Evolutionary conservation across 164 flowering plant species (phyloP).

Genomic region (Stephania japonica): DNA sequence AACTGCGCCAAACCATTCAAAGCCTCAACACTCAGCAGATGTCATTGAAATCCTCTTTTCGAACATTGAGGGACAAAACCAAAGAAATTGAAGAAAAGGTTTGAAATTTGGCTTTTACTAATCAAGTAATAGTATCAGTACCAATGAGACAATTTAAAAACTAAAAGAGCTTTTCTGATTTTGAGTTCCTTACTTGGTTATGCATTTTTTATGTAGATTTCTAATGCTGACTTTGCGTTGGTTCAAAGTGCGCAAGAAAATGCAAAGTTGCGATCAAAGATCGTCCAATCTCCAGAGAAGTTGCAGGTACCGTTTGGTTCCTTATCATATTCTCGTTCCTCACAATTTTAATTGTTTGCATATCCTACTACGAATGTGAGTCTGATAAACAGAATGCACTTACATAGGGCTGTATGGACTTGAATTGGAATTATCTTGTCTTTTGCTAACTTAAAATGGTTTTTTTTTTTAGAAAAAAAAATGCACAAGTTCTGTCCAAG

Average conservation of each 20-base stretch:
- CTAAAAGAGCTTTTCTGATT: too few relatives aligned
- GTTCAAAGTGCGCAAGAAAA: conserved; percentile 78
- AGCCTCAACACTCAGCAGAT: conserved; percentile 69
- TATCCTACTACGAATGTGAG: too few relatives aligned
- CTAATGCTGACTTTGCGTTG: conserved; percentile 62
- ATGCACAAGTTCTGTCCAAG: too few relatives aligned
- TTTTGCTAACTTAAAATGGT: too few relatives aligned
- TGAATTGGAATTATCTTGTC: too few relatives aligned
- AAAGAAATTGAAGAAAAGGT: conserved; percentile 75
- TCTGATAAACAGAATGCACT: too few relatives aligned
- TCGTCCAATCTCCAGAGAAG: conserved; percentile 94
- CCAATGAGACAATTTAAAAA: too few relatives aligned
- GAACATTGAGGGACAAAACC: conserved; percentile 54
- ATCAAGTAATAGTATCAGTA: too few relatives aligned
- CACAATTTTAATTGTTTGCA: not conserved
- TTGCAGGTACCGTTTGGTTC: conserved; percentile 48
- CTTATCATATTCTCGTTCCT: not conserved
- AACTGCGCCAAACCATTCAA: conserved; percentile 53
- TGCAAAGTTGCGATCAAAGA: conserved; percentile 65
- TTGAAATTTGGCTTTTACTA: conserved; percentile 7
- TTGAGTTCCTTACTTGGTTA: too few relatives aligned
- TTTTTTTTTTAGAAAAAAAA: too few relatives aligned
- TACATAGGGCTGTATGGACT: too few relatives aligned
- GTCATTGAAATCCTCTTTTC: conserved; percentile 45
- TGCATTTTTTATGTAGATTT: conserved; percentile 41